phyloP scores from a whole-genome alignment of 2,329 filamentous ascomycete genomes.

The Botrytis tulipae region DNA sequence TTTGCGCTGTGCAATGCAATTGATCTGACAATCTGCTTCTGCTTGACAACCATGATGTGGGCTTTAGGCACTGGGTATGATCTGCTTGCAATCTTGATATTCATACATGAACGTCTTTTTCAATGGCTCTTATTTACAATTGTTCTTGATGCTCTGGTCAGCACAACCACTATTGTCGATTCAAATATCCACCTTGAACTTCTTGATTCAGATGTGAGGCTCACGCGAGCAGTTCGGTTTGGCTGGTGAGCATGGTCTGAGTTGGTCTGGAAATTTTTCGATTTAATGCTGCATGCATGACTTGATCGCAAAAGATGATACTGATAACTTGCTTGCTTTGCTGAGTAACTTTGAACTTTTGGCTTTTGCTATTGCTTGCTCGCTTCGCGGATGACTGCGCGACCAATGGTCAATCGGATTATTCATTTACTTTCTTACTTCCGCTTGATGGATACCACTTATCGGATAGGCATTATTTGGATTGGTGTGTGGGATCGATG shows the following conservation, averaged over 20 bases:
- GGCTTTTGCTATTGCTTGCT: constrained; percentile 11
- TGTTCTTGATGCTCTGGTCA: neutral
- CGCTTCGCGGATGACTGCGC: neutral
- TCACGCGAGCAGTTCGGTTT: neutral
- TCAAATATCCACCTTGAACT: neutral
- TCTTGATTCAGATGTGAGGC: constrained; percentile 3
- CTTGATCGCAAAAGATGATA: constrained; percentile 13
- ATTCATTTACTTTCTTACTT: neutral
- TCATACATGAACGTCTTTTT: constrained; percentile 10
- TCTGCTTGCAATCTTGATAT: constrained; percentile 16
- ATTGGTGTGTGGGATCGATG: neutral
- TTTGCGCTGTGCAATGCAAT: constrained; percentile 17
- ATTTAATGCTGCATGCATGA: constrained; percentile 15
- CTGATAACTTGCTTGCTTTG: constrained; percentile 13
- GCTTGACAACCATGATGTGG: constrained; percentile 15
- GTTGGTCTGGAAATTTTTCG: neutral
- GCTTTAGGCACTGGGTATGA: constrained; percentile 11
- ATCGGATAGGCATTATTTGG: constrained; percentile 3
- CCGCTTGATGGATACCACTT: neutral
- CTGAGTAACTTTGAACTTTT: constrained; percentile 14
- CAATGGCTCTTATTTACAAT: constrained; percentile 6
- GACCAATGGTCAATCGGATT: neutral
- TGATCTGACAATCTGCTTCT: constrained; percentile 13
- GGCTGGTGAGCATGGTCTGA: constrained; percentile 8
- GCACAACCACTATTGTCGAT: constrained; percentile 4